A percentile compares a stretch with the other conserved stretches of the same genome.
Evolutionary conservation across 495 filamentous ascomycete species (phyloP).

Genomic region (Geopyxis carbonaria): DNA sequence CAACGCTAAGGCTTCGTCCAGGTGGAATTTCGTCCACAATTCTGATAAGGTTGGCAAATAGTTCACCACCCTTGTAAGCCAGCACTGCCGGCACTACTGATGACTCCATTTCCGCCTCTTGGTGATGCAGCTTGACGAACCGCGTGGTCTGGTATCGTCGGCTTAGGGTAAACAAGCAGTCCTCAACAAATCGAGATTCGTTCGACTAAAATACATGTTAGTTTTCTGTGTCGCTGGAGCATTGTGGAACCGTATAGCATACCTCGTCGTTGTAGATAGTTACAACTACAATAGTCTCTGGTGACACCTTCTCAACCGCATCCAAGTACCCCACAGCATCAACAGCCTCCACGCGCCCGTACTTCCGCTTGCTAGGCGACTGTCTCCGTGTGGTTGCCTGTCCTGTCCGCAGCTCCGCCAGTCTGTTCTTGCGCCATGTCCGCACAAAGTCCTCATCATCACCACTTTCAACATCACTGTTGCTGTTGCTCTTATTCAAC

Average conservation of each 20-base stretch:
- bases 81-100: conserved; percentile 77
- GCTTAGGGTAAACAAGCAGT: conserved; percentile 56
- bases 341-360: conserved; percentile 61
- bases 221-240: no score
- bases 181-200: conserved; percentile 58
- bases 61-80: conserved; percentile 73
- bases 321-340: conserved; percentile 86
- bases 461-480: conserved; percentile 40
- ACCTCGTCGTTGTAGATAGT: conserved; percentile 86
- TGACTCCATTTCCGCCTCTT: conserved; percentile 87
- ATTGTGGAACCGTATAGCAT: conserved; percentile 15
- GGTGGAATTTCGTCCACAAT: conserved; percentile 70
- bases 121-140: conserved; percentile 81
- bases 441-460: conserved; percentile 71
- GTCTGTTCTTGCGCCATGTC: conserved; percentile 61
- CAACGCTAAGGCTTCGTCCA: conserved; percentile 40
- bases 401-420: conserved; percentile 51
- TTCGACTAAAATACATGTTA: conserved; percentile 38
- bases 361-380: conserved; percentile 55
- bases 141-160: conserved; percentile 48
- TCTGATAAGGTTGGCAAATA: conserved; percentile 77
- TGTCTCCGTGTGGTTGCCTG: conserved; percentile 39
- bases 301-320: conserved; percentile 73
- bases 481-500: conserved; percentile 25
- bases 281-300: conserved; percentile 79